Evolutionary conservation across 169 alveolate genomes (phyloP).

Genomic region (Cryptosporidium canis): DNA sequence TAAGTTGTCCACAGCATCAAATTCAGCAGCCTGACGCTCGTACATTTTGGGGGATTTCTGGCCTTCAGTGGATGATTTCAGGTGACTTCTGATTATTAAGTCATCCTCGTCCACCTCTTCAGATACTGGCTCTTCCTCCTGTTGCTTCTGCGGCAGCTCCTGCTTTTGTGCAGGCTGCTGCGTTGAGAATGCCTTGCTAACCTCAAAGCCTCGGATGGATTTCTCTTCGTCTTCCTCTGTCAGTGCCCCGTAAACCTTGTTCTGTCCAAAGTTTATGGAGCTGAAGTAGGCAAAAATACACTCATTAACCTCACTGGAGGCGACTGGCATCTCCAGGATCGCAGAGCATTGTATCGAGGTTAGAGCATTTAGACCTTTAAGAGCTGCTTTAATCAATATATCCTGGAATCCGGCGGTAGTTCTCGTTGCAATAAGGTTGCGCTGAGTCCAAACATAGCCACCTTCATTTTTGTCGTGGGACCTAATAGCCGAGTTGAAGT

Average conservation of each 20-base stretch:
- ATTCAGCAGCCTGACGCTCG: not conserved
- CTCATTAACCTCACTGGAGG: conserved; percentile 46
- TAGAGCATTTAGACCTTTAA: conserved; percentile 24
- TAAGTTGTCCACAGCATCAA: not conserved
- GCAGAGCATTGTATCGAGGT: conserved; percentile 51
- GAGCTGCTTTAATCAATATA: conserved; percentile 37
- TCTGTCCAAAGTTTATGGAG: conserved; percentile 32
- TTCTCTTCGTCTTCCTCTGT: conserved; percentile 30
- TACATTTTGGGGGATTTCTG: not conserved
- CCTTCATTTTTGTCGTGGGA: conserved; percentile 47
- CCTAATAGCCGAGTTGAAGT: conserved; percentile 29
- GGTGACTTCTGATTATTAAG: conserved; percentile 8
- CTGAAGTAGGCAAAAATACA: conserved; percentile 42
- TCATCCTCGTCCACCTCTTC: conserved; percentile 7
- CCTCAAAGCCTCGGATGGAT: conserved; percentile 26
- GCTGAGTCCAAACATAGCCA: conserved; percentile 56
- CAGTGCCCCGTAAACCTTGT: conserved; percentile 35
- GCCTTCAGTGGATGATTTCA: not conserved
- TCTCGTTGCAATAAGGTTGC: conserved; percentile 32
- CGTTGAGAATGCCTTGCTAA: not conserved
- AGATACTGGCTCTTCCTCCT: not conserved
- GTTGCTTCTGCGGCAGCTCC: too few relatives aligned
- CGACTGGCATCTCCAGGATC: not conserved
- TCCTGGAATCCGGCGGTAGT: conserved; percentile 65
- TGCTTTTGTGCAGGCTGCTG: too few relatives aligned